Conservation (phyloP, 768 basidiomycete genomes). For the Russula sp. region DNA sequence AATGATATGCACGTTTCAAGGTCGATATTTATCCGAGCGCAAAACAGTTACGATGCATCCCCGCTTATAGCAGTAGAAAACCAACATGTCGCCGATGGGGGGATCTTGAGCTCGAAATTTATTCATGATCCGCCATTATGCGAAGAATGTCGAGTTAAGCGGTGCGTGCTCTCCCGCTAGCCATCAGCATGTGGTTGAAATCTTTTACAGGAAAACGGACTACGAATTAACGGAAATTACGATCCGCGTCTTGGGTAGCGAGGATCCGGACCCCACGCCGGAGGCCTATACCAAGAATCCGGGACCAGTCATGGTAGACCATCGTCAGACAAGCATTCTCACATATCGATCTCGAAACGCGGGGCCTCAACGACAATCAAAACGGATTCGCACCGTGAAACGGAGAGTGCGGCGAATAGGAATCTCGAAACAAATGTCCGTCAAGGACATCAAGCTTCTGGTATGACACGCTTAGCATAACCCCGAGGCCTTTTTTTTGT, state of each 20-base stretch:
- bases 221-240: constrained; percentile 58
- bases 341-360: constrained; percentile 36
- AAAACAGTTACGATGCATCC: constrained; percentile 18
- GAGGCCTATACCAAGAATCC: constrained; percentile 25
- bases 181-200: not conserved
- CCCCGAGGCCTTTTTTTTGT: not conserved
- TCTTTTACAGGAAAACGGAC: constrained; percentile 38
- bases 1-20: not conserved
- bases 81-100: not conserved
- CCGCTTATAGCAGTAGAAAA: constrained; percentile 18
- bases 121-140: constrained; percentile 26
- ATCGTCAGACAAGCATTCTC: constrained; percentile 22
- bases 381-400: constrained; percentile 55
- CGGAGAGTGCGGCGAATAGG: constrained; percentile 44
- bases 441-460: constrained; percentile 74
- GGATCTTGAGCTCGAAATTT: constrained; percentile 21
- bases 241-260: constrained; percentile 39
- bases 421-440: constrained; percentile 56
- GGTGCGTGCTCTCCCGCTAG: constrained; percentile 13
- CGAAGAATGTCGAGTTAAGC: constrained; percentile 19
- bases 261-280: constrained; percentile 28
- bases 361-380: constrained; percentile 52
- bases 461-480: constrained; percentile 32
- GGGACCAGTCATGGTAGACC: constrained; percentile 10
- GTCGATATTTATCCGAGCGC: not conserved